Conservation (phyloP, 1,284 basidiomycete species). For the Ustilago tritici region DNA sequence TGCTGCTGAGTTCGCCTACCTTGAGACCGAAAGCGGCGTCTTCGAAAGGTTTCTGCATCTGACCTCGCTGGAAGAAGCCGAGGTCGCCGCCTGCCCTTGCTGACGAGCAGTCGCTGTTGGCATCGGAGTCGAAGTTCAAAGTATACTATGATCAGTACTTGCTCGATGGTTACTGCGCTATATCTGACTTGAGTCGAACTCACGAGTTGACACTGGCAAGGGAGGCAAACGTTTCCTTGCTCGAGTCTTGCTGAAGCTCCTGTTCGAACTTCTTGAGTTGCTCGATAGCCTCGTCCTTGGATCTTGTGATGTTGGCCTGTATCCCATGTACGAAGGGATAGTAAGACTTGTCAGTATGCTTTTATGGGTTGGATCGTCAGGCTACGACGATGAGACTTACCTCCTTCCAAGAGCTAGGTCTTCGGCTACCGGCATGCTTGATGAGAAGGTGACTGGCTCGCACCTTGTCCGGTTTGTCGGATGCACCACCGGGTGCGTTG, state of each 20-base stretch:
- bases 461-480: constrained; percentile 74
- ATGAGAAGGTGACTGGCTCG: constrained; percentile 94
- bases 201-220: constrained; percentile 62
- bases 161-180: not conserved
- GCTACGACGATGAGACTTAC: constrained; percentile 16
- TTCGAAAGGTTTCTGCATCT: constrained; percentile 99
- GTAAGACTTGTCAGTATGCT: not conserved
- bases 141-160: not conserved
- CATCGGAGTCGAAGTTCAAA: too few relatives aligned
- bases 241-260: constrained; percentile 53
- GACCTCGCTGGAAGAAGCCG: constrained; percentile 82
- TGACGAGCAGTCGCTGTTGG: constrained; percentile 67
- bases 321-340: not conserved
- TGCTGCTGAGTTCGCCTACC: constrained; percentile 85
- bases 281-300: constrained; percentile 87
- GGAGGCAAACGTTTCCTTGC: constrained; percentile 58
- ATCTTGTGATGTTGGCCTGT: constrained; percentile 84
- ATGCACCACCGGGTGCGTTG: constrained; percentile 45
- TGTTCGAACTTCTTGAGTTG: constrained; percentile 74
- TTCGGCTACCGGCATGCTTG: constrained; percentile 87
- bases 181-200: constrained; percentile 11
- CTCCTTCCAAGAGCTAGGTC: constrained; percentile 75
- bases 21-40: constrained; percentile 85
- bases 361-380: not conserved
- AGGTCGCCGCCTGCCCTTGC: constrained; percentile 66